phyloP scores from a whole-genome alignment of 2,329 filamentous ascomycete genomes.

The Fusarium tuaranense region DNA sequence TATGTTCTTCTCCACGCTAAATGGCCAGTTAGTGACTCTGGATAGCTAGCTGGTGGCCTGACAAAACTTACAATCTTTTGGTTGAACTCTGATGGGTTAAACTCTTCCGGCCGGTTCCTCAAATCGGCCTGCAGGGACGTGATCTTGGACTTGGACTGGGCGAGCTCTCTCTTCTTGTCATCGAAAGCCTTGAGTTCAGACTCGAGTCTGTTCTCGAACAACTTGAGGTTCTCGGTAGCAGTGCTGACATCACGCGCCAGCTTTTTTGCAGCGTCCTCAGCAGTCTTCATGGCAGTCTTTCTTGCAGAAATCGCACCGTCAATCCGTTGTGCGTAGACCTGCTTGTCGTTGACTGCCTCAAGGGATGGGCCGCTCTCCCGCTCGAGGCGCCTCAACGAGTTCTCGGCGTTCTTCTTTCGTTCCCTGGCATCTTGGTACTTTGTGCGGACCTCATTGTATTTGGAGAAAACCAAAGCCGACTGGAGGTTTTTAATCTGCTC shows the following conservation, averaged over 20 bases:
- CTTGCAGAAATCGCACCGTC: constrained; percentile 66
- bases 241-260: constrained; percentile 53
- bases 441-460: constrained; percentile 68
- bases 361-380: constrained; percentile 73
- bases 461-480: constrained; percentile 72
- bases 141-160: constrained; percentile 67
- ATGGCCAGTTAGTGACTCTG: constrained; percentile 40
- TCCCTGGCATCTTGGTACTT: constrained; percentile 65
- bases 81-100: constrained; percentile 79
- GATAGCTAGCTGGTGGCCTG: not conserved
- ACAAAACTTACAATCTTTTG: constrained; percentile 72
- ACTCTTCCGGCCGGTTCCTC: constrained; percentile 72
- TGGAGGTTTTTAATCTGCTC: constrained; percentile 74
- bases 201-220: constrained; percentile 58
- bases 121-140: constrained; percentile 71
- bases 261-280: constrained; percentile 64
- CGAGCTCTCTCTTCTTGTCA: constrained; percentile 64
- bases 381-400: constrained; percentile 71
- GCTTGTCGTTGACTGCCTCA: constrained; percentile 75
- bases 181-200: constrained; percentile 63
- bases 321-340: constrained; percentile 72
- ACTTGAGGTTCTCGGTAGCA: constrained; percentile 55
- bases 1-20: constrained; percentile 72
- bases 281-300: constrained; percentile 63
- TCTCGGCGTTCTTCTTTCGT: constrained; percentile 64